Conservation (phyloP, 1,284 basidiomycete species). For the Ustilago shanxiensis region DNA sequence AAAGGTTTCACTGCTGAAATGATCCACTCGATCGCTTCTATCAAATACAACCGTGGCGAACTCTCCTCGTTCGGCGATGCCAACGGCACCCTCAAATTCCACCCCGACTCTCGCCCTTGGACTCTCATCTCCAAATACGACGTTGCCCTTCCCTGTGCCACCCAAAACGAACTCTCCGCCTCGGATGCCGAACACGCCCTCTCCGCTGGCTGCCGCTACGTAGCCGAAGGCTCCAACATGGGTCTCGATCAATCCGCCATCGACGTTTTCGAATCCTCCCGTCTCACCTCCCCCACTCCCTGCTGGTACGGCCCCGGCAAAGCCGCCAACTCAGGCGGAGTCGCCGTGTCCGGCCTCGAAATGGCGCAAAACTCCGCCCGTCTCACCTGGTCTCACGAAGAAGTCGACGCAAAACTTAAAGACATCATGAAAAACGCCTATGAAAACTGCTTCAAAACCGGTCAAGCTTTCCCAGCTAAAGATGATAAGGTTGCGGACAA, state of each 20-base stretch:
- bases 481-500: constrained; percentile 66
- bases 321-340: constrained; percentile 69
- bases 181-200: constrained; percentile 80
- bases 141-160: constrained; percentile 82
- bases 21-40: constrained; percentile 71
- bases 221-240: constrained; percentile 81
- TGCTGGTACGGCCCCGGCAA: constrained; percentile 62
- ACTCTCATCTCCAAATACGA: constrained; percentile 77
- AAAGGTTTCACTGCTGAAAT: constrained; percentile 72
- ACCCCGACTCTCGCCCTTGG: constrained; percentile 77
- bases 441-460: constrained; percentile 76
- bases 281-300: constrained; percentile 70
- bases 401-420: constrained; percentile 81
- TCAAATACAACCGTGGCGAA: constrained; percentile 78
- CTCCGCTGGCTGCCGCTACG: constrained; percentile 79
- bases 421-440: constrained; percentile 82
- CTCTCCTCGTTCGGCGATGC: constrained; percentile 53
- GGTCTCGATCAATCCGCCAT: constrained; percentile 75
- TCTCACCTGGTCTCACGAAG: constrained; percentile 77
- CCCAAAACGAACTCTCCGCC: constrained; percentile 81
- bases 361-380: constrained; percentile 79
- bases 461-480: constrained; percentile 76
- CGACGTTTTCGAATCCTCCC: constrained; percentile 79
- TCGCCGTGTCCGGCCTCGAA: constrained; percentile 79
- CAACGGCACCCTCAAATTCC: constrained; percentile 48